Conservation (phyloP, 2,329 filamentous ascomycete genomes). For the Paecilomyces dactylethromorphus region DNA sequence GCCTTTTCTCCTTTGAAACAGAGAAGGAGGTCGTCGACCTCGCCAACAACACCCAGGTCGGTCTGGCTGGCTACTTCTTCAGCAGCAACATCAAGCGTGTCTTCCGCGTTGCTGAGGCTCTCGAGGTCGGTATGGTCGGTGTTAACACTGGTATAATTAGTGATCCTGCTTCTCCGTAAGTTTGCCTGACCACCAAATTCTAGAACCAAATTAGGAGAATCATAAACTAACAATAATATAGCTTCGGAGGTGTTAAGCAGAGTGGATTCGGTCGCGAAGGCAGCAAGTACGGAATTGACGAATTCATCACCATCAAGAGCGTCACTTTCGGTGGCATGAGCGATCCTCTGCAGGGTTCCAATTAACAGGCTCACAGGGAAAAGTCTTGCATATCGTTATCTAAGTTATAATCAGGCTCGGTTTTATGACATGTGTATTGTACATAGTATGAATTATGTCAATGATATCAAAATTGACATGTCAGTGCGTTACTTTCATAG, state of each 20-base stretch:
- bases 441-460: neutral
- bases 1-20: conserved; percentile 63
- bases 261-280: conserved; percentile 48
- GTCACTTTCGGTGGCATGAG: conserved; percentile 4
- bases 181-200: neutral
- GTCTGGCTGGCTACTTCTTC: conserved; percentile 22
- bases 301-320: conserved; percentile 16
- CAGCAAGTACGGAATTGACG: conserved; percentile 40
- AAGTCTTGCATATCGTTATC: neutral
- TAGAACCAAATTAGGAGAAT: neutral
- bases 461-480: neutral
- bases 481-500: neutral
- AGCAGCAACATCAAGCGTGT: conserved; percentile 57
- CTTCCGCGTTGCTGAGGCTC: conserved; percentile 57
- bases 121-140: conserved; percentile 84
- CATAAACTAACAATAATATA: conserved; percentile 1
- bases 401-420: neutral
- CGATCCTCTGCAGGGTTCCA: neutral
- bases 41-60: conserved; percentile 23
- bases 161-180: conserved; percentile 36
- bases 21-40: conserved; percentile 25
- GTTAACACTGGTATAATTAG: conserved; percentile 37
- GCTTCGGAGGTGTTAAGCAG: conserved; percentile 17
- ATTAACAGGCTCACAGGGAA: neutral
- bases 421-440: neutral